Percentiles rank a stretch among this genome's conserved stretches.
Conservation (phyloP, 805 yeast genomes). For the Candida saitoana region DNA sequence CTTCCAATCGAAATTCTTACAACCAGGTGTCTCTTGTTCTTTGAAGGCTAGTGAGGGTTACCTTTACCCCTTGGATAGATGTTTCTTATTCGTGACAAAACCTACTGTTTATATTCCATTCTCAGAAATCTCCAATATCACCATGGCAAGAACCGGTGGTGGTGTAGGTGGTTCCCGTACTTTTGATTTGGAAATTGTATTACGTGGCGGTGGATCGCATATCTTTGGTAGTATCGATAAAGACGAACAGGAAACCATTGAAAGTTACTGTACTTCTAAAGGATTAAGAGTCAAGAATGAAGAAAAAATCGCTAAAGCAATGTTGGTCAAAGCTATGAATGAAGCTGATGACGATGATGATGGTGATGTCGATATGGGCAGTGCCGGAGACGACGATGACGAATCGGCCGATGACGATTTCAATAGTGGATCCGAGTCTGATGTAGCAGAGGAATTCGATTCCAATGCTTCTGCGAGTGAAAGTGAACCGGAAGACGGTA, state of each 20-base stretch:
- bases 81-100: constrained; percentile 85
- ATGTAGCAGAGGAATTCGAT: constrained; percentile 81
- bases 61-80: constrained; percentile 86
- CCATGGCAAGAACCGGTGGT: constrained; percentile 82
- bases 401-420: constrained; percentile 89
- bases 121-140: constrained; percentile 69
- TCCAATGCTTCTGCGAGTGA: constrained; percentile 50
- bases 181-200: constrained; percentile 79
- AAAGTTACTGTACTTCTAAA: constrained; percentile 71
- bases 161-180: constrained; percentile 79
- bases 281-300: constrained; percentile 82
- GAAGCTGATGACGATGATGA: constrained; percentile 31
- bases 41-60: constrained; percentile 94
- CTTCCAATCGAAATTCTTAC: constrained; percentile 68
- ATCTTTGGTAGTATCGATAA: constrained; percentile 84
- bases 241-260: constrained; percentile 82
- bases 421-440: constrained; percentile 57
- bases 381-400: constrained; percentile 70
- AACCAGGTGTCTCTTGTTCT: constrained; percentile 87
- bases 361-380: constrained; percentile 47
- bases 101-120: constrained; percentile 91
- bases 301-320: constrained; percentile 79
- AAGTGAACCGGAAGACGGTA: constrained; percentile 18
- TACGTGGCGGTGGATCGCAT: constrained; percentile 63
- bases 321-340: constrained; percentile 72